Evolutionary conservation across 1,284 basidiomycete species (phyloP), one percentile per base, ranked within the genome.

Genomic region (Apiotrichum laibachii): DNA sequence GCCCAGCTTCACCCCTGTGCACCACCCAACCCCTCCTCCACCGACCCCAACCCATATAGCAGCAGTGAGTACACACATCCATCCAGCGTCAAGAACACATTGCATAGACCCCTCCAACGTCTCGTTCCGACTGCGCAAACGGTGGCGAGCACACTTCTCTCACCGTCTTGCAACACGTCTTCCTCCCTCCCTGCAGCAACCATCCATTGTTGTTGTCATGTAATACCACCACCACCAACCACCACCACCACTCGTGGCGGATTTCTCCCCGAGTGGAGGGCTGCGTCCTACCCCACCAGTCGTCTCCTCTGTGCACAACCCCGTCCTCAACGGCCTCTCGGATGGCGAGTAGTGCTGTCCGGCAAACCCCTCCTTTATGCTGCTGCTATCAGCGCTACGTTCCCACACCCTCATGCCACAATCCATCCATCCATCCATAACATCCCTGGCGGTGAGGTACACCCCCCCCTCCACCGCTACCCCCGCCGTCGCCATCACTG

Each of bases 361-460:
- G 11, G 37, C 12, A 16, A 37, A 37, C n/a, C n/a, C 13, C 39
- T 37, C 35, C 43, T 44, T 21, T 44, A n/a, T 44, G 10, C 11
- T 44, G n/a, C 19, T n/a, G 15, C 40, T 16, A 5, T 2, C 31
- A 21, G 12, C 7, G 26, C 26, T 26, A n/a, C n/a, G 19, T 31
- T 34, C 31, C 47, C 47, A 21, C 34, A 16, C 8, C 21, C 15
- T 34, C n/a, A 15, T 15, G 19, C n/a, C 48, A 11, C 34, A 10
- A 21, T 34, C 34, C 45, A 56, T 37, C 26, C 56, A 57, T 52
- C 50, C 55, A 57, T 51, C 49, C 50, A 57, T 48, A 39, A 50
- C 26, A 31, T 31, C 45, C 39, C 48, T 18, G 26, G 45, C 19
- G 12, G 45, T 26, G 45, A 33, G 45, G 37, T 37, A 16, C 37